Evolutionary conservation across 2,329 filamentous ascomycete species (phyloP), one percentile per base, ranked within the genome.

Genomic region (Xylariomycetidae sp.): DNA sequence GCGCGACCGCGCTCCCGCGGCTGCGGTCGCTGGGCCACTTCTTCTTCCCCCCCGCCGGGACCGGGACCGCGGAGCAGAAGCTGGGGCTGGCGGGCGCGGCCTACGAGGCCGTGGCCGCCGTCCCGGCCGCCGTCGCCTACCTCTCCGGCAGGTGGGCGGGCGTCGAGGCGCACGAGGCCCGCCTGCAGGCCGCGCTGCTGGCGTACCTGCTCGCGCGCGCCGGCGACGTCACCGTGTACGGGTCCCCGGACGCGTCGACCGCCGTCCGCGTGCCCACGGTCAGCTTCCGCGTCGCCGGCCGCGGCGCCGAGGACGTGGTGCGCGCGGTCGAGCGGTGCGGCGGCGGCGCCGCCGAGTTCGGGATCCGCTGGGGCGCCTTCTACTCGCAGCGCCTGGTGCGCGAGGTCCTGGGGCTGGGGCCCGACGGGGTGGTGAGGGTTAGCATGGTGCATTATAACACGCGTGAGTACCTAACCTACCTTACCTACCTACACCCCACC

Each of bases 381-480:
- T 86, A 86, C 55, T 78, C 74, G 10, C 73, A 81, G 46, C 61
- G 81, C 12, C 51, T 85, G 42, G 64, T 74, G 10, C 61, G 73
- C 37, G 73, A 81, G 2, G 60, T 83, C 0, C 50, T 85, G 23
- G 67, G 67, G 0, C 56, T 83, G 31, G 68, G 64, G 0, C 63
- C 70, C 7, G 70, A 83, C 44, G 82, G 79, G 0, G 72, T 85
- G 7, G 68, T 82, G 4, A 67, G 82, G 42, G 76, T 85, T n/a
- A 83, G 78, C 47, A 67, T 85, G 65, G 70, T 82, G 34, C 81
- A 85, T 56, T 86, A 86, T 50, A 86, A 86, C 47, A 83, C 78
- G 3, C 51, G 73, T 76, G 50, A 64, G 72, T 67, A n/a, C 13
- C 16, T 22, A 9, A 1, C 15, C 25, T 14, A 25, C 6, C 24